A percentile compares a stretch with the other conserved stretches of the same genome.
Evolutionary conservation across 2,329 filamentous ascomycete genomes (phyloP).

Genomic region (Fusarium denticulatum): DNA sequence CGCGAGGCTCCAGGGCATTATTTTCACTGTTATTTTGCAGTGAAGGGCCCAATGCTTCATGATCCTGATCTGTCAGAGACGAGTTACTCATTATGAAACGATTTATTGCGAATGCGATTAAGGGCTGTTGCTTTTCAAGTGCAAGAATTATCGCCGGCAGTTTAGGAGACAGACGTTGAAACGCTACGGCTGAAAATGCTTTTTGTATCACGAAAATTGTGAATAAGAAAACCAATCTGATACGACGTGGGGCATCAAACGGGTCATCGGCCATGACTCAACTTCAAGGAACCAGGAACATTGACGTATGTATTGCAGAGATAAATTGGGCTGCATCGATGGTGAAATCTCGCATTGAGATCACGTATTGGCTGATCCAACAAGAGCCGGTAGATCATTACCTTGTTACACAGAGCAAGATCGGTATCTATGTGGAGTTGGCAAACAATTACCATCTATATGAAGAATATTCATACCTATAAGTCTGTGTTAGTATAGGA

Average conservation of each 20-base stretch:
- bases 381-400: slow-evolving; percentile 14
- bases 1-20: slow-evolving; percentile 5
- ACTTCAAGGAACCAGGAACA: slow-evolving; percentile 1
- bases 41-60: not conserved
- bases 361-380: slow-evolving; percentile 23
- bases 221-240: not conserved
- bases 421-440: not conserved
- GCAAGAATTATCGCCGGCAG: not conserved
- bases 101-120: too few species aligned
- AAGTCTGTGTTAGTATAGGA: not conserved
- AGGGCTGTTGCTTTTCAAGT: not conserved
- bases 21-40: not conserved
- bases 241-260: slow-evolving; percentile 1
- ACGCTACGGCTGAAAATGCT: not conserved
- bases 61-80: not conserved
- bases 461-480: not conserved
- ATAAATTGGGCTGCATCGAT: slow-evolving; percentile 17
- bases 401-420: not conserved
- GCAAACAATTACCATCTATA: not conserved
- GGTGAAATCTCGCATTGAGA: slow-evolving; percentile 31
- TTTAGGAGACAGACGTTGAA: not conserved
- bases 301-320: slow-evolving; percentile 4
- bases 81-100: not conserved
- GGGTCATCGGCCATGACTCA: slow-evolving; percentile 10
- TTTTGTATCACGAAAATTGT: not conserved